These are phyloP conservation scores for Brachypodium distachyon DNA, from an alignment of 202 grass and related monocot genomes.

Conservation along the genomic window DNA sequence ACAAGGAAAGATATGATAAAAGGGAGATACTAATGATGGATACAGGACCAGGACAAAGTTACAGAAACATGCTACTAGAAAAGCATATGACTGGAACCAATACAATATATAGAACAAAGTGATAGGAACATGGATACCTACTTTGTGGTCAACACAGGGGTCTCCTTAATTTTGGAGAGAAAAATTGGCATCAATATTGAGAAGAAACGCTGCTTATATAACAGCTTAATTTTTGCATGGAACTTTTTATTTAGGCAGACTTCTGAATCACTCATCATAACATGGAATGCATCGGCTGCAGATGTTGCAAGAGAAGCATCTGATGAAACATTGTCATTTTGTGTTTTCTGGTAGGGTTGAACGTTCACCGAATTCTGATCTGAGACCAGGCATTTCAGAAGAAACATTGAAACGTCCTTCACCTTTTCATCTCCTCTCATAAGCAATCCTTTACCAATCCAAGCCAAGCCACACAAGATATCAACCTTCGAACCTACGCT, in stretches of 20 bases:
- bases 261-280: conserved; percentile 91
- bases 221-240: conserved; percentile 79
- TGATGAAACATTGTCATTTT: neutral
- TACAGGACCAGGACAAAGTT: neutral
- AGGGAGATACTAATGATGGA: neutral
- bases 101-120: neutral
- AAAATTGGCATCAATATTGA: conserved; percentile 70
- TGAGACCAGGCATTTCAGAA: conserved; percentile 64
- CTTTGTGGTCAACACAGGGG: conserved; percentile 29
- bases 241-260: conserved; percentile 87
- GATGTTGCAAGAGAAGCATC: conserved; percentile 42
- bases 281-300: conserved; percentile 71
- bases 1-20: neutral
- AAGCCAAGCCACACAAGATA: conserved; percentile 59
- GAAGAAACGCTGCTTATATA: conserved; percentile 99
- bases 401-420: conserved; percentile 73
- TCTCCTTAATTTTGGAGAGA: conserved; percentile 73
- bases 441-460: conserved; percentile 91
- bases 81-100: neutral
- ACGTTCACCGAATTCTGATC: conserved; percentile 14
- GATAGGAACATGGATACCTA: conserved; percentile 22
- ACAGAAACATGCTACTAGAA: neutral
- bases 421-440: conserved; percentile 93
- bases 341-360: conserved; percentile 13
- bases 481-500: conserved; percentile 25